Percentiles rank a stretch among this genome's conserved stretches.
Conservation (phyloP, 176 grass and related monocot species). For the Aegilops umbellulata region DNA sequence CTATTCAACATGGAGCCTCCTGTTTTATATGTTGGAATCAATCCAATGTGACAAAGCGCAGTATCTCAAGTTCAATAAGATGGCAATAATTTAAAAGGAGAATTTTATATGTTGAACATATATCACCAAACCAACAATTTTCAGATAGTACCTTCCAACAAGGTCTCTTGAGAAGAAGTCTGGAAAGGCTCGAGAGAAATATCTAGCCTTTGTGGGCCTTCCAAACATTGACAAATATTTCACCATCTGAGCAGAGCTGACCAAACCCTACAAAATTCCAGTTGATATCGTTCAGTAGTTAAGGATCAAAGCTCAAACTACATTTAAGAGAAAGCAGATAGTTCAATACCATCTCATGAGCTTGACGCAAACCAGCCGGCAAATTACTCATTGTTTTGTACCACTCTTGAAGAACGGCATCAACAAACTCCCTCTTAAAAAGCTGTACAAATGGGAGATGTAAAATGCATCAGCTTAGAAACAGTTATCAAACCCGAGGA, state of each 20-base stretch:
- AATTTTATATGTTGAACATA: not conserved
- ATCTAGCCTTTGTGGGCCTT: conserved; percentile 63
- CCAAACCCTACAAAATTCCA: conserved; percentile 45
- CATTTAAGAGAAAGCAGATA: not conserved
- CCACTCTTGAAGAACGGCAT: conserved; percentile 81
- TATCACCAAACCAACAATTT: not conserved
- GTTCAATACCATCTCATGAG: conserved; percentile 61
- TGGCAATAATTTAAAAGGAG: not conserved
- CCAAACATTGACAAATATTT: conserved; percentile 57
- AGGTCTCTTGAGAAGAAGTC: conserved; percentile 60
- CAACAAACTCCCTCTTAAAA: conserved; percentile 74
- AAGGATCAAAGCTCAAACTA: conserved; percentile 16
- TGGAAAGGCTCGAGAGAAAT: conserved; percentile 61
- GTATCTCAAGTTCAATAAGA: not conserved
- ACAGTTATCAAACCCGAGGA: not conserved
- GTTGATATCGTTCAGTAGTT: not conserved
- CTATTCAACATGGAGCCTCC: not conserved
- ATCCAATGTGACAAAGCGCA: not conserved
- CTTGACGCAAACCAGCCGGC: conserved; percentile 73
- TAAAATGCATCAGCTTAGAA: conserved; percentile 5
- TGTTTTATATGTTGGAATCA: not conserved
- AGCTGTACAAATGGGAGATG: conserved; percentile 35
- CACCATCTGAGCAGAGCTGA: conserved; percentile 74
- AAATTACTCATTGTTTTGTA: conserved; percentile 62
- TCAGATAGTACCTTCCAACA: conserved; percentile 58